Conservation (phyloP, 2,329 filamentous ascomycete genomes). For the Fusarium agapanthi region DNA sequence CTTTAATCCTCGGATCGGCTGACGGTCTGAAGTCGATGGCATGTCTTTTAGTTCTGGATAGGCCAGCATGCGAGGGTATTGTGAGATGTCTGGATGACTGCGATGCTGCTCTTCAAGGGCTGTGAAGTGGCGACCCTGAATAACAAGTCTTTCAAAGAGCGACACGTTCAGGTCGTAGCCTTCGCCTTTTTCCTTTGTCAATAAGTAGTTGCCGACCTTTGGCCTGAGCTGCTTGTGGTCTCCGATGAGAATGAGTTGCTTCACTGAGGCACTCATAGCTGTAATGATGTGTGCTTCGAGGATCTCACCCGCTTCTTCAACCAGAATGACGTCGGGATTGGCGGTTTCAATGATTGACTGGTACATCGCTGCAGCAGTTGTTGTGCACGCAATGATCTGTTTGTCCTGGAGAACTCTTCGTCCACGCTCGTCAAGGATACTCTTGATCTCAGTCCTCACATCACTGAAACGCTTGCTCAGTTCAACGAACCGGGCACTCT, state of each 20-base stretch:
- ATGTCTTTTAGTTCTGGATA: constrained; percentile 71
- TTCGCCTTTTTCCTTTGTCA: constrained; percentile 70
- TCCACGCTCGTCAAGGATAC: constrained; percentile 55
- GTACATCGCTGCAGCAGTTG: constrained; percentile 73
- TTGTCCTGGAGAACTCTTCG: constrained; percentile 58
- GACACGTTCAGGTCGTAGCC: constrained; percentile 75
- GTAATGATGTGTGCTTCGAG: constrained; percentile 71
- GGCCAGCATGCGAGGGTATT: constrained; percentile 63
- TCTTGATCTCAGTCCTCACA: constrained; percentile 51
- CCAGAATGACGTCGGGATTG: constrained; percentile 67
- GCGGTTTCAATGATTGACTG: constrained; percentile 61
- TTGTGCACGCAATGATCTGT: constrained; percentile 75
- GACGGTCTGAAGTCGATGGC: constrained; percentile 56
- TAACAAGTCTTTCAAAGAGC: constrained; percentile 73
- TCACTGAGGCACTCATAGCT: constrained; percentile 61
- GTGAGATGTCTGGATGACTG: constrained; percentile 74
- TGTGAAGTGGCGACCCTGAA: constrained; percentile 60
- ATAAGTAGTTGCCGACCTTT: constrained; percentile 67
- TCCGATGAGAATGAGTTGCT: constrained; percentile 75
- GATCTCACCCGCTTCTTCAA: constrained; percentile 80
- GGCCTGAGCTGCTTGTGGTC: constrained; percentile 79
- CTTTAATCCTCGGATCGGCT: constrained; percentile 63
- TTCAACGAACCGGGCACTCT: constrained; percentile 51
- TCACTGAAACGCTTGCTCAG: constrained; percentile 53
- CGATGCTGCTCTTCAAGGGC: constrained; percentile 71